phyloP scores from a whole-genome alignment of 331 rosid genomes.

The Malus hybrid region DNA sequence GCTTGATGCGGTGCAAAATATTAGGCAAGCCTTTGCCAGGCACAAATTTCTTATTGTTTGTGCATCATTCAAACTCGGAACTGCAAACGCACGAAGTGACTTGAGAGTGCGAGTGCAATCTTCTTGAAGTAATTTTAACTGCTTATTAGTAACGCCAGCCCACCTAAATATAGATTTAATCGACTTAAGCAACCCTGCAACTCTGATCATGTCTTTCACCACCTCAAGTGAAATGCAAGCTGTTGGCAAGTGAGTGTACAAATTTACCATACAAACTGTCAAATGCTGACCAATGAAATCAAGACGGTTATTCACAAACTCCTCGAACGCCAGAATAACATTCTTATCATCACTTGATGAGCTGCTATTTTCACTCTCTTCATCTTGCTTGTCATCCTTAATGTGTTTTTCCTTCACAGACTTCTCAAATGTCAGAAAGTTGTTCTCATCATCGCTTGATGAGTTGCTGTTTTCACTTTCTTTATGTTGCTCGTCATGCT shows the following conservation, averaged over 20 bases:
- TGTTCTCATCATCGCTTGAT: neutral
- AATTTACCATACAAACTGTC: neutral
- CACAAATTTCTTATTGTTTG: slow-evolving; percentile 4
- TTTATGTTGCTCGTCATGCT: neutral
- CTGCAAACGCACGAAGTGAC: slow-evolving; percentile 13
- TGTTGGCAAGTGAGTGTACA: slow-evolving; percentile 35
- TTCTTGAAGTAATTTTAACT: neutral
- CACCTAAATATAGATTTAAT: slow-evolving; percentile 1
- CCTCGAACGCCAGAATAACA: slow-evolving; percentile 5
- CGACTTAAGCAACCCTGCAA: slow-evolving; percentile 4
- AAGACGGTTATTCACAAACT: slow-evolving; percentile 19
- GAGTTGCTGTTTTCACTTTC: neutral
- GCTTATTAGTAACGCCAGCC: neutral
- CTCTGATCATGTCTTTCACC: slow-evolving; percentile 8
- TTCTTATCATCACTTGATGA: neutral
- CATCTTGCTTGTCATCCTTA: neutral
- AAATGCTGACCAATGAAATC: neutral
- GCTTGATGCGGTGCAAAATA: slow-evolving; percentile 42
- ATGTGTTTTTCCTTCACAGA: too few relatives aligned
- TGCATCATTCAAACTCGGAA: neutral
- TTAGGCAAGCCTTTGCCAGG: slow-evolving; percentile 29
- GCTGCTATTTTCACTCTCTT: neutral
- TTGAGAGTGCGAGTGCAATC: slow-evolving; percentile 3
- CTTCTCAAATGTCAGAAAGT: too few relatives aligned
- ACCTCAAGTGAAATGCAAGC: slow-evolving; percentile 13